These are phyloP conservation scores for Saccharomycopsis fodiens DNA, from an alignment of 805 yeast species.

Conservation along the genomic window DNA sequence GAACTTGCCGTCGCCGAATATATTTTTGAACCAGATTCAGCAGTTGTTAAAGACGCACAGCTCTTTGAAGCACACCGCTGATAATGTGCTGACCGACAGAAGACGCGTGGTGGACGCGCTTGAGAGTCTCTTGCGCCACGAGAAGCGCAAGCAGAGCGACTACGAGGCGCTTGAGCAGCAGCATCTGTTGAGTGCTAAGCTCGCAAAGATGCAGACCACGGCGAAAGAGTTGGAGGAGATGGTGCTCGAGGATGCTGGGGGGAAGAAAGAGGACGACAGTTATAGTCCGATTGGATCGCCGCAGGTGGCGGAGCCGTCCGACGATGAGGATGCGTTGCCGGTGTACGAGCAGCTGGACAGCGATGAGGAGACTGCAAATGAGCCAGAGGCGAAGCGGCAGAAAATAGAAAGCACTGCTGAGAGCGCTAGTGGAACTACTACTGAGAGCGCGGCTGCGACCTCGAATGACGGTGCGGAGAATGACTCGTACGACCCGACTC, in stretches of 20 bases:
- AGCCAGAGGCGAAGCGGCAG: background rate
- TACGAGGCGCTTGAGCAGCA: slow-evolving; percentile 21
- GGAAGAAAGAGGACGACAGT: background rate
- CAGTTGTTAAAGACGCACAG: slow-evolving; percentile 19
- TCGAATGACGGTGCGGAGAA: no score
- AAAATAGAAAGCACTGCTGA: no score
- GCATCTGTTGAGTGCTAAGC: slow-evolving; percentile 22
- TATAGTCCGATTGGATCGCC: slow-evolving; percentile 7
- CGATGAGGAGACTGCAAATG: slow-evolving; percentile 1
- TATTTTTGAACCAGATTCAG: slow-evolving; percentile 24
- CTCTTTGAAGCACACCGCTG: slow-evolving; percentile 4
- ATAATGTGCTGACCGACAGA: background rate
- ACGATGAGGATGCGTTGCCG: slow-evolving; percentile 21
- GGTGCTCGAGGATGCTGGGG: slow-evolving; percentile 5
- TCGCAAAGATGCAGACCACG: slow-evolving; percentile 25
- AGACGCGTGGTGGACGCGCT: background rate
- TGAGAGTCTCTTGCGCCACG: slow-evolving; percentile 6
- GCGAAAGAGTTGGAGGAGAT: slow-evolving; percentile 26
- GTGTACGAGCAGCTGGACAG: slow-evolving; percentile 20
- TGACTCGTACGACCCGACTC: background rate
- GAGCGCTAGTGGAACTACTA: no score
- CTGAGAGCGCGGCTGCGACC: no score
- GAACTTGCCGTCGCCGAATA: slow-evolving; percentile 27
- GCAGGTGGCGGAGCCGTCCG: slow-evolving; percentile 6
- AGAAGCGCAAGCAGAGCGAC: slow-evolving; percentile 1